Evolutionary conservation across 1,284 basidiomycete genomes (phyloP).

Genomic region (Microstroma glucosiphilum): DNA sequence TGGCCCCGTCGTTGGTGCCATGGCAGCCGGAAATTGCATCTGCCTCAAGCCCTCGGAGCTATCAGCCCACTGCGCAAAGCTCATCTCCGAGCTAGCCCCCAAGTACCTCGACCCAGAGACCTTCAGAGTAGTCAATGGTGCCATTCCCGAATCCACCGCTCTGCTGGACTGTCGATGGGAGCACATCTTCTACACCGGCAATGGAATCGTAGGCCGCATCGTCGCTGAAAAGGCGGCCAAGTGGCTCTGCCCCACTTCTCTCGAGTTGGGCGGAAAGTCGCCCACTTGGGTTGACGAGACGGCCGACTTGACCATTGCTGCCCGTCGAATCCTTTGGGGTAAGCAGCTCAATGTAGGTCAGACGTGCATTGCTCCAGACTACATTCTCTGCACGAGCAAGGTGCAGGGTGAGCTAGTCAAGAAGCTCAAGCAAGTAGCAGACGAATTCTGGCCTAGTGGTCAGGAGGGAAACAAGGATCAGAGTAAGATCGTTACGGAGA

Average conservation of each 20-base stretch:
- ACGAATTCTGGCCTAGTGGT: constrained; percentile 41
- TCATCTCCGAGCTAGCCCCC: constrained; percentile 68
- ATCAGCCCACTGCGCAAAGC: constrained; percentile 61
- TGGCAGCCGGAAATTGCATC: constrained; percentile 52
- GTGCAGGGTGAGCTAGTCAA: constrained; percentile 63
- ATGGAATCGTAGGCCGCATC: constrained; percentile 67
- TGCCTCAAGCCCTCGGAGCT: constrained; percentile 67
- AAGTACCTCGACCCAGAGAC: constrained; percentile 74
- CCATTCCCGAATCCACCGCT: constrained; percentile 66
- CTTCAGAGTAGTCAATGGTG: constrained; percentile 70
- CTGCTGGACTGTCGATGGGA: constrained; percentile 77
- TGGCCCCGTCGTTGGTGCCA: constrained; percentile 52
- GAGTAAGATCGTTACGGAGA: constrained; percentile 56
- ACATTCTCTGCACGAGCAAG: constrained; percentile 65
- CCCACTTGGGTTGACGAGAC: constrained; percentile 72
- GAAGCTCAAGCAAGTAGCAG: constrained; percentile 60
- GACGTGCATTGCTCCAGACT: constrained; percentile 64
- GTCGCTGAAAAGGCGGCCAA: constrained; percentile 78
- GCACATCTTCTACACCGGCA: constrained; percentile 61
- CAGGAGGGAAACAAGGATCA: constrained; percentile 55
- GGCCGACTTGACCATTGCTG: constrained; percentile 53
- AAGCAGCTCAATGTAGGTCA: constrained; percentile 62
- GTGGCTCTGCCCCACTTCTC: constrained; percentile 72
- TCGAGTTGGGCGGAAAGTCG: constrained; percentile 75
- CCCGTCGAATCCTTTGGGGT: constrained; percentile 67